phyloP scores from a whole-genome alignment of 2,329 filamentous ascomycete species.

The Trichoderma brevicompactum region DNA sequence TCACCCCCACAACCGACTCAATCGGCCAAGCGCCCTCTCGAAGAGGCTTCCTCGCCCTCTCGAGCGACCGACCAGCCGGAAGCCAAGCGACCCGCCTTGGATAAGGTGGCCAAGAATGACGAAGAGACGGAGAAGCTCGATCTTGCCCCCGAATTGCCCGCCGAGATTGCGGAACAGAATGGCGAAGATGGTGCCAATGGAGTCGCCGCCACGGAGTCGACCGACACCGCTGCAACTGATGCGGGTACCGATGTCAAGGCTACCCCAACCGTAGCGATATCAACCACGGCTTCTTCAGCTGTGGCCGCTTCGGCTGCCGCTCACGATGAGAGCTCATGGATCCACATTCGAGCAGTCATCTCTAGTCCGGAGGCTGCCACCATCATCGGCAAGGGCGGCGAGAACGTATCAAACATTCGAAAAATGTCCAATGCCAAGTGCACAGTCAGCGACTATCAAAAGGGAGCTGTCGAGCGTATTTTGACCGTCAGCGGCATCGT shows the following conservation, averaged over 20 bases:
- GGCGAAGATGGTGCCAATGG: conserved; percentile 56
- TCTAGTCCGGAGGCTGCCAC: conserved; percentile 97
- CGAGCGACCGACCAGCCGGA: conserved; percentile 91
- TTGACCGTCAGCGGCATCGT: conserved; percentile 95
- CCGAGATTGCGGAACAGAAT: conserved; percentile 53
- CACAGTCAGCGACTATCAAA: conserved; percentile 97
- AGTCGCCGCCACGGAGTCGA: conserved; percentile 46
- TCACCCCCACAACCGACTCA: conserved; percentile 69
- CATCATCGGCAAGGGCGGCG: conserved; percentile 96
- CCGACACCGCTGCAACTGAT: conserved; percentile 41
- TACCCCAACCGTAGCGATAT: conserved; percentile 34
- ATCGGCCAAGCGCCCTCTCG: conserved; percentile 87
- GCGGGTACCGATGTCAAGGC: conserved; percentile 35
- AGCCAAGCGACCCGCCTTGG: conserved; percentile 92
- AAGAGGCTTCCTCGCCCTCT: conserved; percentile 95
- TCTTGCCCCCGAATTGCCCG: conserved; percentile 39
- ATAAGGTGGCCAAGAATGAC: conserved; percentile 81
- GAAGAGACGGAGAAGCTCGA: conserved; percentile 56
- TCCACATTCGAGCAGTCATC: conserved; percentile 95
- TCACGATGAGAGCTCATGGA: conserved; percentile 93
- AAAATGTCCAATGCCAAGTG: conserved; percentile 96
- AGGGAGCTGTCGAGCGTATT: conserved; percentile 95
- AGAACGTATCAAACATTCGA: conserved; percentile 97
- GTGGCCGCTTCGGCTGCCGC: conserved; percentile 55
- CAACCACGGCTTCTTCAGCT: conserved; percentile 38